A percentile compares a stretch with the other conserved stretches of the same genome.
These are phyloP conservation scores for Fomitopsis betulina DNA, from an alignment of 1,284 basidiomycete genomes.

Conservation along the genomic window DNA sequence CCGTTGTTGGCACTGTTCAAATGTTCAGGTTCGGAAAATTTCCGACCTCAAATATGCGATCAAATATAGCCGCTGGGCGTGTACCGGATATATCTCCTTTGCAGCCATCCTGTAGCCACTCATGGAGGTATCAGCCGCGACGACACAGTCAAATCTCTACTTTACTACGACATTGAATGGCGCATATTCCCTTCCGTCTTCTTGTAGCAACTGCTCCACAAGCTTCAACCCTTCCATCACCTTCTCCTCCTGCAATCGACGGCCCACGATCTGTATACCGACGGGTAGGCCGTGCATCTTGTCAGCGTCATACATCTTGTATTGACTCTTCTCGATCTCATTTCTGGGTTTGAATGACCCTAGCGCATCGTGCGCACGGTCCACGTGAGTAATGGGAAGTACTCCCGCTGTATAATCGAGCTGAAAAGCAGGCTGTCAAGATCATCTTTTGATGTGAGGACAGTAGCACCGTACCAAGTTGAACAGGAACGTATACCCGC, in stretches of 20 bases:
- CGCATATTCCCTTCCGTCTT: constrained; percentile 21
- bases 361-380: constrained; percentile 49
- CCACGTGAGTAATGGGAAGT: constrained; percentile 69
- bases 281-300: constrained; percentile 80
- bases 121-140: background rate
- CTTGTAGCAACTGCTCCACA: constrained; percentile 43
- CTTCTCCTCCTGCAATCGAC: constrained; percentile 83
- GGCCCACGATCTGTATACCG: constrained; percentile 78
- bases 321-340: constrained; percentile 1
- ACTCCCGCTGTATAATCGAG: constrained; percentile 72
- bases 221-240: constrained; percentile 79
- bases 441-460: background rate
- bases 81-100: no score
- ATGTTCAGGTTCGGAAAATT: no score
- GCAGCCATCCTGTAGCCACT: no score
- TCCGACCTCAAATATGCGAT: no score
- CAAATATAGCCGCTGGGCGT: no score
- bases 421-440: constrained; percentile 27
- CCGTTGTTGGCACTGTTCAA: no score
- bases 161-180: background rate
- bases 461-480: constrained; percentile 41
- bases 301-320: constrained; percentile 61
- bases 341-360: constrained; percentile 27
- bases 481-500: constrained; percentile 44
- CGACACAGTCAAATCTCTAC: background rate